phyloP scores from a whole-genome alignment of 345 rosid species.

The Luvunga scandens region DNA sequence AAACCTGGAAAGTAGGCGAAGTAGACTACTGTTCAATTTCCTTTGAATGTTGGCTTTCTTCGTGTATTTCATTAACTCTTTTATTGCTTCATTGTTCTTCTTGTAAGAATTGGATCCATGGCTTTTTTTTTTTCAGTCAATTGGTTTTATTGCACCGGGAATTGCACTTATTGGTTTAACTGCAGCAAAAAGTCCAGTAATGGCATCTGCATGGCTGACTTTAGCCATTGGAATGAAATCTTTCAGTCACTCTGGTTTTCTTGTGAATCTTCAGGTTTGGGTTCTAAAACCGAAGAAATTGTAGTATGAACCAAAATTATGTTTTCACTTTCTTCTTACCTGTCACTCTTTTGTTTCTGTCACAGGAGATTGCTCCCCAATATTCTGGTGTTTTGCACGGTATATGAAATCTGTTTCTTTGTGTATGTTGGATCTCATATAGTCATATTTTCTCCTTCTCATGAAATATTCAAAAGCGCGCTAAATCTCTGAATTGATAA shows the following conservation, averaged over 20 bases:
- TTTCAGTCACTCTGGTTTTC: slow-evolving; percentile 95
- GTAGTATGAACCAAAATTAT: not conserved
- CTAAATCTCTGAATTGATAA: not conserved
- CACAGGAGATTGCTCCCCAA: slow-evolving; percentile 88
- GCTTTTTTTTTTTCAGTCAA: slow-evolving; percentile 58
- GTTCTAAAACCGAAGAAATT: not conserved
- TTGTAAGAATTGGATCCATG: slow-evolving; percentile 11
- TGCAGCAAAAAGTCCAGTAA: slow-evolving; percentile 60
- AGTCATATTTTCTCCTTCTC: not conserved
- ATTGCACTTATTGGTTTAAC: slow-evolving; percentile 78
- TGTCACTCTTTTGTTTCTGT: slow-evolving; percentile 15
- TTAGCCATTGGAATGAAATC: slow-evolving; percentile 88
- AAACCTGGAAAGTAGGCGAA: not conserved
- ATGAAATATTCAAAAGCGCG: not conserved
- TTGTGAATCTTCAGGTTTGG: slow-evolving; percentile 88
- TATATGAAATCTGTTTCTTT: slow-evolving; percentile 18
- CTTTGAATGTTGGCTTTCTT: not conserved
- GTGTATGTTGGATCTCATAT: not conserved
- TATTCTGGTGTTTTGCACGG: slow-evolving; percentile 94
- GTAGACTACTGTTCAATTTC: not conserved
- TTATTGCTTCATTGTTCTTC: not conserved
- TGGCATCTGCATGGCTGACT: slow-evolving; percentile 94
- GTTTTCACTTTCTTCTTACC: slow-evolving; percentile 20
- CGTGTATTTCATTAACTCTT: not conserved
- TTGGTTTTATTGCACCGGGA: slow-evolving; percentile 85